Evolutionary conservation across 306 rosid genomes (phyloP).

Genomic region (Casuarina glauca): DNA sequence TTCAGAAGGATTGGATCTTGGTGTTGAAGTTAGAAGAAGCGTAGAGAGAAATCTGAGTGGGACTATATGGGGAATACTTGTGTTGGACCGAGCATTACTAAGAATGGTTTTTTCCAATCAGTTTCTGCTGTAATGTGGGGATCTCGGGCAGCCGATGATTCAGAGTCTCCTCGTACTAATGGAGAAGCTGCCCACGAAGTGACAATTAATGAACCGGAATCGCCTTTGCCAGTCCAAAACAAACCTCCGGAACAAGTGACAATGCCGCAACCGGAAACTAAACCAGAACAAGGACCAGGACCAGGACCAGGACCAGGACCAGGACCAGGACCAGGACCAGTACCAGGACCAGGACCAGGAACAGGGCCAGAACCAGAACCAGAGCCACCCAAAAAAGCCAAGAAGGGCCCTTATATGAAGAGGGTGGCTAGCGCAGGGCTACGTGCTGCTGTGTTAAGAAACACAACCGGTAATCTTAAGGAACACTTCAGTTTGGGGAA

Average conservation of each 20-base stretch:
- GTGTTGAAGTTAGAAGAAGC: conserved; percentile 35
- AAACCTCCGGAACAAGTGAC: conserved; percentile 88
- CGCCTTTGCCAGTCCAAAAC: conserved; percentile 70
- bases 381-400: conserved; percentile 33
- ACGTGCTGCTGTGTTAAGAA: conserved; percentile 66
- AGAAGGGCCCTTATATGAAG: conserved; percentile 60
- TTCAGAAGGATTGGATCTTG: conserved; percentile 46
- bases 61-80: conserved; percentile 84
- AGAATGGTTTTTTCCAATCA: conserved; percentile 82
- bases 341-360: too few relatives aligned
- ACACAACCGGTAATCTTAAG: conserved; percentile 68
- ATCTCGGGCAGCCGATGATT: conserved; percentile 53
- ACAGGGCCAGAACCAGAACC: conserved; percentile 9
- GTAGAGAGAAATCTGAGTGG: conserved; percentile 29
- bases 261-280: conserved; percentile 58
- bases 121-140: conserved; percentile 96
- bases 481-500: conserved; percentile 74
- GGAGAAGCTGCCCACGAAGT: conserved; percentile 48
- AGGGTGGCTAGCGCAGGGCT: conserved; percentile 93
- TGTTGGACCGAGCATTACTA: conserved; percentile 88
- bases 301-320: too few relatives aligned
- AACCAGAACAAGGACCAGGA: conserved; percentile 29
- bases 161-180: conserved; percentile 54
- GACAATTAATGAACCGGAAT: conserved; percentile 48
- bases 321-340: too few relatives aligned